Evolutionary conservation across 2,329 filamentous ascomycete genomes (phyloP).

Genomic region (Niveomyces coronatus): DNA sequence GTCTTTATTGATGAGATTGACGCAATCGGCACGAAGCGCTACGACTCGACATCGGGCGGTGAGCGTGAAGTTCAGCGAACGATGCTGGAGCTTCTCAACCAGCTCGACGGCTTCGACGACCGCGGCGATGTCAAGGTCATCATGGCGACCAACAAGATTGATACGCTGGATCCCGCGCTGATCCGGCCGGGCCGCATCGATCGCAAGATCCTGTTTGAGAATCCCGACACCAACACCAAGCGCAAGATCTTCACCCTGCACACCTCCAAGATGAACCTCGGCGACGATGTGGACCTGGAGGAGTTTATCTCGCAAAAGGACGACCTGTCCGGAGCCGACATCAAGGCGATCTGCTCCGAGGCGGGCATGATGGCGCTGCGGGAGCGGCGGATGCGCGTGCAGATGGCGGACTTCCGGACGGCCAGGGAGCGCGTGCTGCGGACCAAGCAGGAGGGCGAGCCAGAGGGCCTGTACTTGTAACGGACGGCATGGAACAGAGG

Average conservation of each 20-base stretch:
- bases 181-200: slow-evolving; percentile 97
- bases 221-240: slow-evolving; percentile 72
- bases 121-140: slow-evolving; percentile 98
- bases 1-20: slow-evolving; percentile 99
- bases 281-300: slow-evolving; percentile 93
- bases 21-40: slow-evolving; percentile 96
- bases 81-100: slow-evolving; percentile 96
- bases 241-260: slow-evolving; percentile 98
- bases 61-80: slow-evolving; percentile 97
- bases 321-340: slow-evolving; percentile 91
- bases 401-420: slow-evolving; percentile 95
- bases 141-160: slow-evolving; percentile 99
- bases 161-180: slow-evolving; percentile 88
- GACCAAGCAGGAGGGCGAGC: slow-evolving; percentile 97
- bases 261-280: slow-evolving; percentile 96
- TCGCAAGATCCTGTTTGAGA: slow-evolving; percentile 78
- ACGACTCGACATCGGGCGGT: slow-evolving; percentile 92
- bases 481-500: not conserved
- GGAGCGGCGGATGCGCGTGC: slow-evolving; percentile 93
- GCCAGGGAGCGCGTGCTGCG: slow-evolving; percentile 91
- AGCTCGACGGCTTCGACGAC: slow-evolving; percentile 97
- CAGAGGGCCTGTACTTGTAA: slow-evolving; percentile 97
- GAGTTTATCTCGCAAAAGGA: slow-evolving; percentile 99
- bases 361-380: slow-evolving; percentile 88
- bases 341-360: slow-evolving; percentile 98